Percentiles rank a stretch among this genome's conserved stretches.
Evolutionary conservation across 2,329 filamentous ascomycete species (phyloP).

Genomic region (Ophioceras dolichostomum): DNA sequence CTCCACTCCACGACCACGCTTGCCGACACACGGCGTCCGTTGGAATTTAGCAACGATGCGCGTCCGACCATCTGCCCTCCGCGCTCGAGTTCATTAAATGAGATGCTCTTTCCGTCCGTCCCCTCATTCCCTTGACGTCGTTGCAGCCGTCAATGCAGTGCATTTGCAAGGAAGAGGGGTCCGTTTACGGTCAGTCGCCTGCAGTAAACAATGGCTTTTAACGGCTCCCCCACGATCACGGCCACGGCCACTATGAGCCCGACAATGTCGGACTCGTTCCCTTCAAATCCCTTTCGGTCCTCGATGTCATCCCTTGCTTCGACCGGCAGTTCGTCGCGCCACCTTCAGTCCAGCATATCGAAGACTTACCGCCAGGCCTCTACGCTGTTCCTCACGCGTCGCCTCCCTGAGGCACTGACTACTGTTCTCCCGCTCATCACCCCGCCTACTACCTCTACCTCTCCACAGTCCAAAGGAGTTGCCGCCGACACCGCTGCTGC

Average conservation of each 20-base stretch:
- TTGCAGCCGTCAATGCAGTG: neutral
- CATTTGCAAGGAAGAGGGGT: no score
- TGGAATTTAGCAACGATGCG: no score
- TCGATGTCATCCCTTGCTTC: constrained; percentile 45
- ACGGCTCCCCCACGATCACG: constrained; percentile 20
- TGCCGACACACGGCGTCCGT: no score
- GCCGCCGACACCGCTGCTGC: constrained; percentile 18
- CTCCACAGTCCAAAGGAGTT: neutral
- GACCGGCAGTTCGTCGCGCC: constrained; percentile 49
- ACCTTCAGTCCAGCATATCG: constrained; percentile 62
- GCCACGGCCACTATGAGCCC: constrained; percentile 31
- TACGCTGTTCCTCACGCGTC: constrained; percentile 87
- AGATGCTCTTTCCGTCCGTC: no score
- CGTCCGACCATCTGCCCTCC: neutral
- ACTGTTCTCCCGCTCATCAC: constrained; percentile 75
- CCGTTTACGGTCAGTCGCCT: no score
- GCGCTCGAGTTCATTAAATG: neutral
- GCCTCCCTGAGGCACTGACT: constrained; percentile 77
- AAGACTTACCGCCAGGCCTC: constrained; percentile 91
- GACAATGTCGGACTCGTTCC: constrained; percentile 29
- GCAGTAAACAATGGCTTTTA: constrained; percentile 24
- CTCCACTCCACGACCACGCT: no score
- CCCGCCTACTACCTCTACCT: constrained; percentile 30
- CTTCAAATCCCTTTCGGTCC: constrained; percentile 42
- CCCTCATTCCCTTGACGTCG: no score